Evolutionary conservation across 2,329 filamentous ascomycete genomes (phyloP), one percentile per base, ranked within the genome.

Genomic region (Claviceps cyperi): DNA sequence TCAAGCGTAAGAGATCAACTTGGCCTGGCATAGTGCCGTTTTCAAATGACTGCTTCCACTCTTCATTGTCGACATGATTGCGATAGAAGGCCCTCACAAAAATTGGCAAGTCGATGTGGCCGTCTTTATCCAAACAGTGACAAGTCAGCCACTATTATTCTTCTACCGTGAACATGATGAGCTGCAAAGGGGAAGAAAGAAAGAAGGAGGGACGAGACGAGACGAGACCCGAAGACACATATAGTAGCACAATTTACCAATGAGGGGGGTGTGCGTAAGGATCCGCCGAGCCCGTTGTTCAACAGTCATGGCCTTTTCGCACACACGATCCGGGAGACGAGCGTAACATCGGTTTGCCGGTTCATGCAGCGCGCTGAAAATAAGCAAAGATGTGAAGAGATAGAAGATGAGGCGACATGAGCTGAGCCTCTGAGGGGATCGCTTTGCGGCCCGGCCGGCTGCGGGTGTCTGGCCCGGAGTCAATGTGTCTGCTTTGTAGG

Each of bases 61-160:
- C 78, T 13, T 75, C 66, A 54, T 74, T 70, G 61, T 94, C 84
- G 57, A 97, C 89, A 54, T 85, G 81, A 61, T 95, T 95, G 39
- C 81, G 70, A 59, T 81, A 91, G 4, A 68, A 39, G 5, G 58
- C 66, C 38, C 88, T 79, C 48, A 96, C 72, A 28, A 83, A 65
- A 39, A 92, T 83, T 21, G 91, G 77, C 46, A 97, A 74, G 63
- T 97, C 91, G 67, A 94, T 84, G 63, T 96, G 90, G 1, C 90
- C 90, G 65, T 96, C 90, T 90, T 47, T 2, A 17, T 7, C 21
- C 19, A 39, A 28, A 15, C 14, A 22, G n/a, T 36, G 2, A 17
- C 21, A 5, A 7, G 43, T 46, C 17, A 36, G 43, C 37, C 6
- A 13, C 19, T 6, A 15, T 22, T 14, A 9, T 36, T 43, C 28